Evolutionary conservation across 192 early-diverging fungal genomes (phyloP).

Genomic region (Mortierella hygrophila): DNA sequence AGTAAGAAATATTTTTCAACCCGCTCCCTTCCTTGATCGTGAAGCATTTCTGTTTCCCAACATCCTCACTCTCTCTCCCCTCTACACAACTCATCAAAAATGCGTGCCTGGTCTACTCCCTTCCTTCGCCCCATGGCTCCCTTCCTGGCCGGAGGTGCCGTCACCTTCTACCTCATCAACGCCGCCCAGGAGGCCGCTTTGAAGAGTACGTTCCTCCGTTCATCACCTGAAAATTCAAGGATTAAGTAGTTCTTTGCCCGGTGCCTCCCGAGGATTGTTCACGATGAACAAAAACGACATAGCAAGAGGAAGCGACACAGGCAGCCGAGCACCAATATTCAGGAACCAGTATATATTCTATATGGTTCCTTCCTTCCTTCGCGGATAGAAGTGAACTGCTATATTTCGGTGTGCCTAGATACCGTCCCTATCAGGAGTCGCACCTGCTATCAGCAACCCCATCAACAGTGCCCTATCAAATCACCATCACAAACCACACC

Average conservation of each 20-base stretch:
- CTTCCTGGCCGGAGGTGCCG: constrained; percentile 64
- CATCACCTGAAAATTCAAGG: neutral
- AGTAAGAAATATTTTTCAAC: neutral
- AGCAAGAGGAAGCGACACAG: neutral
- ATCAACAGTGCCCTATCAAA: no score
- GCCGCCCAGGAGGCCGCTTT: constrained; percentile 59
- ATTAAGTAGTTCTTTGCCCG: neutral
- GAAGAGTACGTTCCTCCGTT: constrained; percentile 55
- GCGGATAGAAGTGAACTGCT: no score
- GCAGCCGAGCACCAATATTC: neutral
- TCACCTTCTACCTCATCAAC: constrained; percentile 65
- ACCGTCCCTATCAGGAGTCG: no score
- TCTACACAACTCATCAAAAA: constrained; percentile 41
- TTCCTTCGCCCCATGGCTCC: constrained; percentile 65
- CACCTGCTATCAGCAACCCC: no score
- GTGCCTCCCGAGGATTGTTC: neutral
- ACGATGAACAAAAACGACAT: neutral
- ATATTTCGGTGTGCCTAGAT: no score
- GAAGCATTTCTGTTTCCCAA: neutral
- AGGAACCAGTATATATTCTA: no score
- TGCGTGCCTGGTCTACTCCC: constrained; percentile 71
- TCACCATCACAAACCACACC: no score
- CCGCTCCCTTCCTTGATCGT: neutral
- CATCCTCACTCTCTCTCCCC: constrained; percentile 25
- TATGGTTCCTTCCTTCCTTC: no score